phyloP scores from a whole-genome alignment of 768 basidiomycete species.

The Tylopilus intermedius region DNA sequence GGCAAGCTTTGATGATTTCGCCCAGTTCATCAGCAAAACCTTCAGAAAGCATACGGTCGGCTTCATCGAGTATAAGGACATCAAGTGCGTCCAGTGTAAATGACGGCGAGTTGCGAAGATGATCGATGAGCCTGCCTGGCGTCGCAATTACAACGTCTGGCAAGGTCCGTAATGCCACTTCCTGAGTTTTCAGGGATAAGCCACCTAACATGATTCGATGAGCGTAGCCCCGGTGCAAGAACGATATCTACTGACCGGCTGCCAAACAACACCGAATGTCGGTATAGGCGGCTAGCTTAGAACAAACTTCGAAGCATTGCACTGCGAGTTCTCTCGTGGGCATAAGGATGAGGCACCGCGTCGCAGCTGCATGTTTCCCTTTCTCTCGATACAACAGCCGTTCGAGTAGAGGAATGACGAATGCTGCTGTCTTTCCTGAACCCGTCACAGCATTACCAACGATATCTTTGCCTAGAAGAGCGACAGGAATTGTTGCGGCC shows the following conservation, averaged over 20 bases:
- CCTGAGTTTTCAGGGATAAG: conserved; percentile 89
- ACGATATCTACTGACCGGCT: conserved; percentile 57
- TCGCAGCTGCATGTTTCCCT: conserved; percentile 79
- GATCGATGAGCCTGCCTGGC: conserved; percentile 96
- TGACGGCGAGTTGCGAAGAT: conserved; percentile 89
- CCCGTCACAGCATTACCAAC: conserved; percentile 96
- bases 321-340: conserved; percentile 95
- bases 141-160: conserved; percentile 96
- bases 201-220: conserved; percentile 54
- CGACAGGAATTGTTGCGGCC: conserved; percentile 88
- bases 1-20: conserved; percentile 91
- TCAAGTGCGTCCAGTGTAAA: conserved; percentile 92
- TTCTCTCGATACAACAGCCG: conserved; percentile 89
- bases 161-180: conserved; percentile 72
- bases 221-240: not conserved
- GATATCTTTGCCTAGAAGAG: conserved; percentile 90
- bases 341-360: conserved; percentile 85
- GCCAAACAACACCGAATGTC: conserved; percentile 89
- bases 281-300: conserved; percentile 77
- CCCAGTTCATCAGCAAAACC: conserved; percentile 92
- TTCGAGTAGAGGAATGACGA: conserved; percentile 91
- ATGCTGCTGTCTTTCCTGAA: conserved; percentile 97
- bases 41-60: conserved; percentile 93
- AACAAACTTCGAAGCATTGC: conserved; percentile 91
- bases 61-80: conserved; percentile 93